Percentiles rank a stretch among this genome's conserved stretches.
Conservation (phyloP, 2,329 filamentous ascomycete genomes). For the Penicillium rolfsii region DNA sequence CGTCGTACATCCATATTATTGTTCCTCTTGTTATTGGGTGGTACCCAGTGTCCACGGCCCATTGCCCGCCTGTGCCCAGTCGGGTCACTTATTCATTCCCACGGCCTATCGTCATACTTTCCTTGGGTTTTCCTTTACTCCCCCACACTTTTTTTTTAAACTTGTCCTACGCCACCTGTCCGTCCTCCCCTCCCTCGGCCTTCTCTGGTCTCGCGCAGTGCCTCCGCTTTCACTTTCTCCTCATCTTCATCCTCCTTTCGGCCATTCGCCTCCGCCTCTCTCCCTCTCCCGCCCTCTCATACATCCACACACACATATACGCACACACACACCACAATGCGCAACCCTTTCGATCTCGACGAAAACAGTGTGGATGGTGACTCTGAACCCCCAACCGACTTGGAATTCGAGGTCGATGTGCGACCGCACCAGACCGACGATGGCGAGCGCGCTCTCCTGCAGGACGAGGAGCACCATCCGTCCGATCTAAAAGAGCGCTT, state of each 20-base stretch:
- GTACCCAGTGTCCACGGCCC: not conserved
- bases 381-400: constrained; percentile 24
- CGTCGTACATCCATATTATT: not conserved
- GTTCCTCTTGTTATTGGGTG: not conserved
- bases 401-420: constrained; percentile 28
- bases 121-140: constrained; percentile 6
- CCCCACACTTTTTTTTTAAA: constrained; percentile 10
- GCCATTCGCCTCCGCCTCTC: constrained; percentile 5
- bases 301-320: constrained; percentile 15
- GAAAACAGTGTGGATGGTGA: constrained; percentile 30
- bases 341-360: constrained; percentile 41
- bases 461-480: constrained; percentile 36
- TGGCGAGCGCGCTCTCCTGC: constrained; percentile 41
- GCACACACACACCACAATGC: constrained; percentile 20
- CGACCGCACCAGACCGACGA: constrained; percentile 37
- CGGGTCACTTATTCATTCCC: not conserved
- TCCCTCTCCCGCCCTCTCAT: constrained; percentile 7
- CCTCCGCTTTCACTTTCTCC: not conserved
- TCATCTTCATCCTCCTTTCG: not conserved
- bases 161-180: constrained; percentile 2
- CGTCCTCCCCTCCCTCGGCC: not conserved
- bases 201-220: not conserved
- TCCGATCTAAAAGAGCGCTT: constrained; percentile 55
- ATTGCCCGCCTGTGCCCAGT: not conserved
- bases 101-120: constrained; percentile 12